Percentiles rank a stretch among this genome's conserved stretches.
Evolutionary conservation across 2,329 filamentous ascomycete genomes (phyloP).

Genomic region (Trichoderma lentiforme): DNA sequence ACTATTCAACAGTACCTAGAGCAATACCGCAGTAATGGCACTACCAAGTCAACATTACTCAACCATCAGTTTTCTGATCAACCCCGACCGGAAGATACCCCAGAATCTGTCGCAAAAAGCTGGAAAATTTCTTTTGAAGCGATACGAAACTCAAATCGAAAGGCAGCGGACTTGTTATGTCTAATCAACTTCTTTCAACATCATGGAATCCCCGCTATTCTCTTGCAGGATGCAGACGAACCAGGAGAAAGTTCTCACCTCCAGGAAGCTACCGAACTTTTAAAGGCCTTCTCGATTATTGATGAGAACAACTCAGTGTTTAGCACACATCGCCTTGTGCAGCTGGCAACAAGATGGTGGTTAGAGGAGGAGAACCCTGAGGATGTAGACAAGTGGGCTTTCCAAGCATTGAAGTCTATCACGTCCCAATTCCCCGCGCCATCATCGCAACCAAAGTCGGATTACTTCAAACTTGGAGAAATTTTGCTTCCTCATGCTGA

Average conservation of each 20-base stretch:
- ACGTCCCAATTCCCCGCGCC: background rate
- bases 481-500: constrained; percentile 14
- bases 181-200: constrained; percentile 18
- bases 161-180: constrained; percentile 11
- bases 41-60: background rate
- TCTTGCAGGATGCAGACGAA: background rate
- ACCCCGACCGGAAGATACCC: background rate
- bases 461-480: constrained; percentile 2
- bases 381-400: constrained; percentile 11
- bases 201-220: constrained; percentile 5
- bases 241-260: constrained; percentile 1
- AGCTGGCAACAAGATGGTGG: constrained; percentile 15
- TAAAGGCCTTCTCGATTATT: constrained; percentile 15
- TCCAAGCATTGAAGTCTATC: constrained; percentile 5
- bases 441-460: background rate
- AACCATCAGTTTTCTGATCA: constrained; percentile 10
- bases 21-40: background rate
- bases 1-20: constrained; percentile 1
- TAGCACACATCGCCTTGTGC: constrained; percentile 16
- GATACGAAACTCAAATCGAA: constrained; percentile 9
- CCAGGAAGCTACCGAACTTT: background rate
- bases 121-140: constrained; percentile 12
- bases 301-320: constrained; percentile 6
- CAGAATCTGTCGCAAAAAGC: constrained; percentile 6
- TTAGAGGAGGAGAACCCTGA: constrained; percentile 1